Conservation (phyloP, 306 rosid species). For the Urtica urens region DNA sequence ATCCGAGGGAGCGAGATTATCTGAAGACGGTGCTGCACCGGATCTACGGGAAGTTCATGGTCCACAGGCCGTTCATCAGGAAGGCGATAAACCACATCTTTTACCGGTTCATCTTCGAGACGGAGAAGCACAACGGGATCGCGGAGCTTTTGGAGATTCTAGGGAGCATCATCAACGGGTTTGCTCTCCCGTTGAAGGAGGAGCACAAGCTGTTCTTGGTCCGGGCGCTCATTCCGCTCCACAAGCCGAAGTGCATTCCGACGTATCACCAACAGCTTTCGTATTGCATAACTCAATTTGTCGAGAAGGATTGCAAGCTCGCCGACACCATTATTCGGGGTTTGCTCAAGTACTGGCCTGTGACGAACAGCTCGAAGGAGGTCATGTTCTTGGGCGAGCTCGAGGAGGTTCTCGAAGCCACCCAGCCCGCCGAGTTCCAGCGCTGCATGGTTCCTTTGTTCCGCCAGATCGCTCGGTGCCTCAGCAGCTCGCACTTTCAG, state of each 20-base stretch:
- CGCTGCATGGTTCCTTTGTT: constrained; percentile 83
- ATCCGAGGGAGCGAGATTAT: constrained; percentile 91
- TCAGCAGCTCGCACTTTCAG: constrained; percentile 98
- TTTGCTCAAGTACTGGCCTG: constrained; percentile 86
- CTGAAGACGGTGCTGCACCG: constrained; percentile 95
- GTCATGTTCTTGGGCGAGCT: constrained; percentile 96
- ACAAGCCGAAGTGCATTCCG: constrained; percentile 84
- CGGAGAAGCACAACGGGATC: constrained; percentile 95
- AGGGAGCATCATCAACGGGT: constrained; percentile 97
- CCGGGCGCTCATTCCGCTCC: constrained; percentile 91
- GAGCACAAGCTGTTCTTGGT: constrained; percentile 95
- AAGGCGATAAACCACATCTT: constrained; percentile 89
- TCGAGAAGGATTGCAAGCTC: constrained; percentile 96
- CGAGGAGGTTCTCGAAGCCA: constrained; percentile 94
- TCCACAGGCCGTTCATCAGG: constrained; percentile 88
- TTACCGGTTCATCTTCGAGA: constrained; percentile 80
- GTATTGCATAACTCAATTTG: constrained; percentile 86
- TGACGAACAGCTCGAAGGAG: constrained; percentile 95
- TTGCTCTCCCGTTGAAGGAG: constrained; percentile 92
- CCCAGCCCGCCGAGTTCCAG: constrained; percentile 89
- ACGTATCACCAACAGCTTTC: constrained; percentile 95
- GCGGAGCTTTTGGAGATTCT: constrained; percentile 85
- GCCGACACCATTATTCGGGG: constrained; percentile 93
- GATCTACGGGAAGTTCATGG: constrained; percentile 95
- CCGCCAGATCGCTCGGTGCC: constrained; percentile 66